These are phyloP conservation scores for Xylaria palmicola DNA, from an alignment of 495 filamentous ascomycete genomes.

Conservation along the genomic window DNA sequence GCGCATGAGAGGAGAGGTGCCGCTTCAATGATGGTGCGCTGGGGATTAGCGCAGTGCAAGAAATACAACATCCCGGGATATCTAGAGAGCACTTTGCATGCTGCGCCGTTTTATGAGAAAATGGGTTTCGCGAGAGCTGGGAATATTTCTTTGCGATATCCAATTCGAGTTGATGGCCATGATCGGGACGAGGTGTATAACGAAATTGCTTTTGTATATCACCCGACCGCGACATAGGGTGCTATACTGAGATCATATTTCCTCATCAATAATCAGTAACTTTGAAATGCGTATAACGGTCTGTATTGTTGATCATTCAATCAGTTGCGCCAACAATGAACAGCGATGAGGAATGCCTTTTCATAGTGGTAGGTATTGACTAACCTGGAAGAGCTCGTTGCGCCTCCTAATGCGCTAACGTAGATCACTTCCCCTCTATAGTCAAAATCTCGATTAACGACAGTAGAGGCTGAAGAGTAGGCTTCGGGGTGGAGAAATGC, in stretches of 20 bases:
- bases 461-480: too few species aligned
- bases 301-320: too few species aligned
- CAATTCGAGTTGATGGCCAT: not conserved
- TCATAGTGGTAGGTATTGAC: too few species aligned
- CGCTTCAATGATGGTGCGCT: constrained; percentile 29
- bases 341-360: too few species aligned
- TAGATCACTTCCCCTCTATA: too few species aligned
- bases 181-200: constrained; percentile 9
- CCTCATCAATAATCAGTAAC: too few species aligned
- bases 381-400: too few species aligned
- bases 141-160: not conserved
- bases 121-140: constrained; percentile 19
- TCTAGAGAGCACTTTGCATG: constrained; percentile 36
- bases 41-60: constrained; percentile 29
- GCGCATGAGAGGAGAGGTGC: constrained; percentile 29
- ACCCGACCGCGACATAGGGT: not conserved
- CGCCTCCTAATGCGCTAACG: too few species aligned
- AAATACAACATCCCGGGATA: constrained; percentile 25
- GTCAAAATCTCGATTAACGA: too few species aligned
- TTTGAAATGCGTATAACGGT: too few species aligned
- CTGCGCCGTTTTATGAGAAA: constrained; percentile 31
- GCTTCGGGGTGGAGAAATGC: too few species aligned
- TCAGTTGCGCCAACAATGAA: too few species aligned
- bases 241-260: not conserved
- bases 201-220: constrained; percentile 22